phyloP scores from a whole-genome alignment of 2,329 filamentous ascomycete species.

The Talaromyces sp. region DNA sequence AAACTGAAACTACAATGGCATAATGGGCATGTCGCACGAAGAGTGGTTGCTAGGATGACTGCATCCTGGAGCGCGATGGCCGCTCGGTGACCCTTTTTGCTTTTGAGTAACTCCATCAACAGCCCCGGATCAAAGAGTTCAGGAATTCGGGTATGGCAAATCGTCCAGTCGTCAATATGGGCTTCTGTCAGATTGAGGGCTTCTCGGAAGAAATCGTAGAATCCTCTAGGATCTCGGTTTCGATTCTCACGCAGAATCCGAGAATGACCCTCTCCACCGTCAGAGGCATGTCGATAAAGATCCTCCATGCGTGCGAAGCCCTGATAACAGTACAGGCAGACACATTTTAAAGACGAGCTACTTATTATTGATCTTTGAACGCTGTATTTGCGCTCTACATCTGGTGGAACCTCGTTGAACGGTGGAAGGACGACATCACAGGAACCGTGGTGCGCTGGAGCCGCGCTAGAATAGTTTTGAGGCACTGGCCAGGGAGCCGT shows the following conservation, averaged over 20 bases:
- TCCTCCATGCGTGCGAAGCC: slow-evolving; percentile 11
- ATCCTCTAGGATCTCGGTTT: slow-evolving; percentile 6
- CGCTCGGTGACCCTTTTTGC: slow-evolving; percentile 5
- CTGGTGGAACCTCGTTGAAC: background rate
- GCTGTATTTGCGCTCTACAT: slow-evolving; percentile 5
- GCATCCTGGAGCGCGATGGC: slow-evolving; percentile 10
- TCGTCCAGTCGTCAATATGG: slow-evolving; percentile 10
- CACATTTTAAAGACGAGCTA: slow-evolving; percentile 8
- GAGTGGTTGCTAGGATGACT: slow-evolving; percentile 7
- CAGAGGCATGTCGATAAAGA: slow-evolving; percentile 9
- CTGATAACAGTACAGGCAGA: slow-evolving; percentile 11
- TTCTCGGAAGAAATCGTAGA: slow-evolving; percentile 11
- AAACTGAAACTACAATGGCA: slow-evolving; percentile 10
- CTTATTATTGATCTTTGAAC: slow-evolving; percentile 7
- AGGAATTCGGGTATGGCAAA: slow-evolving; percentile 10
- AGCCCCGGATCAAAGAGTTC: slow-evolving; percentile 8
- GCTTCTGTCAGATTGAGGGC: slow-evolving; percentile 7
- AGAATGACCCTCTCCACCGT: slow-evolving; percentile 10
- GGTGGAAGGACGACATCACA: background rate
- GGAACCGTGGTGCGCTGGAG: background rate
- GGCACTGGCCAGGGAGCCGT: background rate
- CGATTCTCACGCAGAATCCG: slow-evolving; percentile 10
- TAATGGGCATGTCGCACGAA: slow-evolving; percentile 9
- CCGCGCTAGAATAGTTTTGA: background rate
- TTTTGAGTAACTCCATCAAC: slow-evolving; percentile 10